Base-by-base conservation (phyloP, 108 stramenopile species). In the Bacterosira constricta region DNA sequence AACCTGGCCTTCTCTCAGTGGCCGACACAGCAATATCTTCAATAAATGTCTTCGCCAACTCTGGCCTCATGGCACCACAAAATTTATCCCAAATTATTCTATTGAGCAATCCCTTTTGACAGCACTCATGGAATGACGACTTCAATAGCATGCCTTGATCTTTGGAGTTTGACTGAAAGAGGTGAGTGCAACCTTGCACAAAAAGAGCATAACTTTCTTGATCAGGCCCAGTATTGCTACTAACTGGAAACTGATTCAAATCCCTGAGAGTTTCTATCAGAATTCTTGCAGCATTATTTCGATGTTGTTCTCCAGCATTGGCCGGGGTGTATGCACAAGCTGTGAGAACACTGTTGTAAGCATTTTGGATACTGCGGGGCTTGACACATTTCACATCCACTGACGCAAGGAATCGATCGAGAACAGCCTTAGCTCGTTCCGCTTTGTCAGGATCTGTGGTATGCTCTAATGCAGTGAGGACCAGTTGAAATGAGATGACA, bases 401-500 rank as follows among this genome's bases (percentile, higher is more conserved):
- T 0, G 62, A 61, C 12, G 36, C 58, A 23, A 66, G 36, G 6
- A 61, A 36, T 61, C 65, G 29, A 34, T 61, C 42, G 12, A 67
- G 59, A 17, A 76, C n/a, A 5, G 66, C 41, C 37, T 50, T 66
- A 21, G 66, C 57, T 67, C 75, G 66, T 32, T 62, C 38, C 29
- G 75, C 75, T 35, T 76, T 76, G 31, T 67, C 66, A 11, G 38
- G 25, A 66, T 76, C 66, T 7, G 45, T 67, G 11, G 59, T 44
- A 54, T 68, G 66, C 57, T 76, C 75, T 37, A 76, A 62, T n/a
- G 75, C 59, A 25, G 52, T 76, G 58, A 76, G 75, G 35, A 67
- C 66, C 25, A 68, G 21, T 17, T 49, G 75, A 53, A 67, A 76
- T 15, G 75, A 76, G 20, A 68, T 61, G 41, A 50, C 41, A 37